These are phyloP conservation scores for Boeremia exigua DNA, from an alignment of 2,329 filamentous ascomycete species.

Conservation along the genomic window DNA sequence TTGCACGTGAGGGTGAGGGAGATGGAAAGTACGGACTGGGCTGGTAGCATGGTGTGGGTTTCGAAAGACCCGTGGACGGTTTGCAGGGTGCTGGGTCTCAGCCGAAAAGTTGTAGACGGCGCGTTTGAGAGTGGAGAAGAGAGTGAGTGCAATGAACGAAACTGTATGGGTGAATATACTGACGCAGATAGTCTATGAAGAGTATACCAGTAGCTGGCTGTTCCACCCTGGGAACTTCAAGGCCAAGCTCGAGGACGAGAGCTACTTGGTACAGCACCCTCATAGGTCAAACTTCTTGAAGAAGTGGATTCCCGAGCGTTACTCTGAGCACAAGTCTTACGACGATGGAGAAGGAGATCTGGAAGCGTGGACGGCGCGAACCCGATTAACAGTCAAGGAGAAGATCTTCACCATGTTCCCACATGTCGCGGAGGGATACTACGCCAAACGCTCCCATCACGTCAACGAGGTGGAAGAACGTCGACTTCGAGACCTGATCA, in stretches of 20 bases:
- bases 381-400: conserved; percentile 20
- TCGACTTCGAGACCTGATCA: conserved; percentile 23
- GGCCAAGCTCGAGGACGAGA: conserved; percentile 24
- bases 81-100: conserved; percentile 26
- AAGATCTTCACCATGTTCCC: conserved; percentile 35
- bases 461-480: conserved; percentile 28
- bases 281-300: conserved; percentile 28
- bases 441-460: conserved; percentile 24
- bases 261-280: conserved; percentile 22
- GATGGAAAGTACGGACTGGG: conserved; percentile 28
- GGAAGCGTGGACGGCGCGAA: background rate
- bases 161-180: background rate
- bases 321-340: background rate
- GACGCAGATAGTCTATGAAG: background rate
- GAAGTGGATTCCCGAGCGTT: background rate
- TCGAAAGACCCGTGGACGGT: conserved; percentile 29
- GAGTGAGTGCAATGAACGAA: conserved; percentile 17
- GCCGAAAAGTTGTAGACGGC: conserved; percentile 24
- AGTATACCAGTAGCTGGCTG: conserved; percentile 26
- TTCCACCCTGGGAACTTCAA: conserved; percentile 36
- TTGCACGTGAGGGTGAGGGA: conserved; percentile 34
- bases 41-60: conserved; percentile 29
- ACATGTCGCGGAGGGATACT: conserved; percentile 21
- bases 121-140: conserved; percentile 27
- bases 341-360: background rate